Conservation (phyloP, 306 rosid species). For the Vigna mungo region DNA sequence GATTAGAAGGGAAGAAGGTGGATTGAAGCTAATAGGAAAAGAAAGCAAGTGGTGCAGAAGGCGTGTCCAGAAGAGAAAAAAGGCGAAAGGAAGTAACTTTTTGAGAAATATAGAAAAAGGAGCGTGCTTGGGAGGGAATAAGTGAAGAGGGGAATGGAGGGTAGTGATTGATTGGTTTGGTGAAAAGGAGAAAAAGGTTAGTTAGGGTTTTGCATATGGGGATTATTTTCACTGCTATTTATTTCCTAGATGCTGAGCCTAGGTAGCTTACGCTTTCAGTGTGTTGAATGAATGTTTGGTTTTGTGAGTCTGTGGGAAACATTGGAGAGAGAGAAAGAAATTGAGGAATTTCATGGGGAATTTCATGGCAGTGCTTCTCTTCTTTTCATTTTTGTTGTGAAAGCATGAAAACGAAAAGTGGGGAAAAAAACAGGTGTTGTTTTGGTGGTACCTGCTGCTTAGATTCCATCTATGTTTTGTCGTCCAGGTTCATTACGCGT, state of each 20-base stretch:
- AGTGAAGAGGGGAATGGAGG: constrained; percentile 19
- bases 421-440: constrained; percentile 8
- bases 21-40: constrained; percentile 22
- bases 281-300: not conserved
- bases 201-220: constrained; percentile 56
- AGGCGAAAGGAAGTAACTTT: constrained; percentile 40
- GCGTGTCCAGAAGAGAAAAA: constrained; percentile 32
- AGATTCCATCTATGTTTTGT: constrained; percentile 28
- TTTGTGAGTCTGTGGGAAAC: not conserved
- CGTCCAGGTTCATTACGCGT: constrained; percentile 14
- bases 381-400: not conserved
- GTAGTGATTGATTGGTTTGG: constrained; percentile 38
- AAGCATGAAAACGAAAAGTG: constrained; percentile 39
- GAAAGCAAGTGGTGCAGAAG: constrained; percentile 31
- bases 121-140: constrained; percentile 10
- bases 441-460: constrained; percentile 8
- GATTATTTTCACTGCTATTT: constrained; percentile 25
- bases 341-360: constrained; percentile 51
- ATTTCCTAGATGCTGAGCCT: not conserved
- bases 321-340: constrained; percentile 27
- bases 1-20: constrained; percentile 29
- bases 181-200: constrained; percentile 38
- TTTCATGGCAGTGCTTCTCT: constrained; percentile 25
- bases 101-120: constrained; percentile 34
- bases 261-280: not conserved